Evolutionary conservation across 139 green algal genomes (phyloP), one percentile per base, ranked within the genome.

Genomic region (Coccomyxa sp.): DNA sequence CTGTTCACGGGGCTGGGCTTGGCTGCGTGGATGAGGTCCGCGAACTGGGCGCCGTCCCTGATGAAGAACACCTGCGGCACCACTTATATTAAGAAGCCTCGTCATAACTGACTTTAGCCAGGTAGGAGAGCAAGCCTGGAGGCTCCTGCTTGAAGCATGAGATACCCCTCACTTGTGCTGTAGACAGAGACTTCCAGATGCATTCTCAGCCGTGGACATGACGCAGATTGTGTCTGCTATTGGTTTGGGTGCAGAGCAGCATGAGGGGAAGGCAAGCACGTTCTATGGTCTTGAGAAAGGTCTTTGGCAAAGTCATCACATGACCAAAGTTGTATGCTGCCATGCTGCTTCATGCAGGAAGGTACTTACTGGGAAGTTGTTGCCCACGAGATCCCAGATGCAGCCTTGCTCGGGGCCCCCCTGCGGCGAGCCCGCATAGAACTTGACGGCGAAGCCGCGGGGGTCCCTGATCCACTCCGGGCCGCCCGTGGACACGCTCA

Each of bases 361-460:
- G 2, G 50, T 22, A 64, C 64, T 34, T 29, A 71, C 64, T 5
- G 64, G 64, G 64, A 71, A 6, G 73, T 79, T 83, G 73, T 92
- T 93, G 50, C 89, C 89, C 10, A 94, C 89, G 50, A 89, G 55
- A 81, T 89, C 84, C 79, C 80, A 92, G 79, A 88, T 92, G n/a
- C n/a, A n/a, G 70, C 88, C 88, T 73, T 91, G 38, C 31, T 87
- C 44, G 2, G 89, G 93, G 50, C n/a, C n/a, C n/a, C n/a, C n/a
- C n/a, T n/a, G n/a, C n/a, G n/a, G n/a, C n/a, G n/a, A n/a, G n/a
- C n/a, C n/a, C n/a, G n/a, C n/a, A 76, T 93, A 91, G 78, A 93
- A 92, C 83, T 93, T 93, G 34, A 91, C 75, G 2, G 88, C 83
- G 39, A 93, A 93, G 36, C 89, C 89, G 38, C 89, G 89, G 0